These are phyloP conservation scores for Daldinia loculata DNA, from an alignment of 495 filamentous ascomycete genomes.

Conservation along the genomic window DNA sequence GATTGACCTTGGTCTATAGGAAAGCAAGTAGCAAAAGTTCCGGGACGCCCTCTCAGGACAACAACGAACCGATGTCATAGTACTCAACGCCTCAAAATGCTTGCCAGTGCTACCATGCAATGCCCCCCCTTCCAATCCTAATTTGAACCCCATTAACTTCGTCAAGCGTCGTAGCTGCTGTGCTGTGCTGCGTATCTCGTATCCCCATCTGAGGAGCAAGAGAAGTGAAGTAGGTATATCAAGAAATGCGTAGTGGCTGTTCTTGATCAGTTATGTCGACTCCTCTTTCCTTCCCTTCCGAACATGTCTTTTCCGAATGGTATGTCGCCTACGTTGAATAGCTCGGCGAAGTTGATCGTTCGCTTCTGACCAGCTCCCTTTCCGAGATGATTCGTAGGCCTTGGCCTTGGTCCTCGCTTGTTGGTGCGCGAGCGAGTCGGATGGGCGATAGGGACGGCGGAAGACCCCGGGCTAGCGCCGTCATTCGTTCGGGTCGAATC, in stretches of 20 bases:
- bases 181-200: slow-evolving; percentile 4
- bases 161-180: slow-evolving; percentile 25
- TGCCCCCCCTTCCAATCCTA: slow-evolving; percentile 17
- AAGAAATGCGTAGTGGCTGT: neutral
- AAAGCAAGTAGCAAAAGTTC: slow-evolving; percentile 20
- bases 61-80: slow-evolving; percentile 26
- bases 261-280: slow-evolving; percentile 66
- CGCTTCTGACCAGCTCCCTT: slow-evolving; percentile 79
- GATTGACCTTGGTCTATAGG: slow-evolving; percentile 29
- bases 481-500: slow-evolving; percentile 49
- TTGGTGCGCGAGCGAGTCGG: slow-evolving; percentile 40
- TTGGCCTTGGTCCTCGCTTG: slow-evolving; percentile 50
- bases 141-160: slow-evolving; percentile 11
- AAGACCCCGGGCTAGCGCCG: slow-evolving; percentile 43
- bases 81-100: slow-evolving; percentile 42
- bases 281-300: slow-evolving; percentile 74
- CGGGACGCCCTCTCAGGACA: slow-evolving; percentile 23
- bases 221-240: neutral
- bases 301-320: slow-evolving; percentile 71
- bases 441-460: slow-evolving; percentile 47
- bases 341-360: slow-evolving; percentile 76
- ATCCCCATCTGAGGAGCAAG: neutral
- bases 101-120: slow-evolving; percentile 38
- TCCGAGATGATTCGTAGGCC: slow-evolving; percentile 58
- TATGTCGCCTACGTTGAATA: slow-evolving; percentile 80